Percentiles rank a stretch among this genome's conserved stretches.
Conservation (phyloP, 371 early-diverging fungal species). For the Parasitella parasitica region DNA sequence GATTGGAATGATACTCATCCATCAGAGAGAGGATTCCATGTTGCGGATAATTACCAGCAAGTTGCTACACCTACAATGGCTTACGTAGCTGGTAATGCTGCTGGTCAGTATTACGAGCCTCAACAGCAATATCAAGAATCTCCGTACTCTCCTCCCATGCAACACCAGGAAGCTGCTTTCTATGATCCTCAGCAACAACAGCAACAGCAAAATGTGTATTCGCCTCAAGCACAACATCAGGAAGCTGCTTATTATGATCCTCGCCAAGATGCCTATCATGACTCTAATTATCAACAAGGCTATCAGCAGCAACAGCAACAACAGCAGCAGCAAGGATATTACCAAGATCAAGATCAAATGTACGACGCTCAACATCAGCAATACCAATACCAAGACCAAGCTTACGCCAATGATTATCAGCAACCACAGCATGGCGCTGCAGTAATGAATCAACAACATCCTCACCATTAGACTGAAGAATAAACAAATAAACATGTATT, state of each 20-base stretch:
- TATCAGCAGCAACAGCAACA: constrained; percentile 13
- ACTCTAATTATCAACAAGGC: not conserved
- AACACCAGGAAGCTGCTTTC: constrained; percentile 7
- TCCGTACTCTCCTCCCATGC: not conserved
- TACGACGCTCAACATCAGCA: not conserved
- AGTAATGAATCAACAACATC: not conserved
- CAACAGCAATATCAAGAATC: constrained; percentile 1
- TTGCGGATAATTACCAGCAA: not conserved
- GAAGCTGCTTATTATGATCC: constrained; percentile 12
- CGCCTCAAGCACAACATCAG: constrained; percentile 11
- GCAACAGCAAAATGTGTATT: not conserved
- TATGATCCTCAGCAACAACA: not conserved
- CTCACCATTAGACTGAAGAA: not conserved
- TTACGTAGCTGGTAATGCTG: constrained; percentile 6
- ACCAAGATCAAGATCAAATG: not conserved
- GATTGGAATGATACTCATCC: constrained; percentile 5
- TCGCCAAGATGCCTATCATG: constrained; percentile 2
- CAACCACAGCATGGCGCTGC: not conserved
- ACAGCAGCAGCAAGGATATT: constrained; percentile 2
- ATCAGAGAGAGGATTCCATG: constrained; percentile 13
- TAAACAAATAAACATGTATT: not conserved
- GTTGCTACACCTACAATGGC: constrained; percentile 14
- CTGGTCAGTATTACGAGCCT: constrained; percentile 13
- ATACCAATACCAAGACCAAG: not conserved
- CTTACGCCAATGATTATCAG: not conserved